These are phyloP conservation scores for Colletotrichum costaricense DNA, from an alignment of 2,329 filamentous ascomycete genomes.

Conservation along the genomic window DNA sequence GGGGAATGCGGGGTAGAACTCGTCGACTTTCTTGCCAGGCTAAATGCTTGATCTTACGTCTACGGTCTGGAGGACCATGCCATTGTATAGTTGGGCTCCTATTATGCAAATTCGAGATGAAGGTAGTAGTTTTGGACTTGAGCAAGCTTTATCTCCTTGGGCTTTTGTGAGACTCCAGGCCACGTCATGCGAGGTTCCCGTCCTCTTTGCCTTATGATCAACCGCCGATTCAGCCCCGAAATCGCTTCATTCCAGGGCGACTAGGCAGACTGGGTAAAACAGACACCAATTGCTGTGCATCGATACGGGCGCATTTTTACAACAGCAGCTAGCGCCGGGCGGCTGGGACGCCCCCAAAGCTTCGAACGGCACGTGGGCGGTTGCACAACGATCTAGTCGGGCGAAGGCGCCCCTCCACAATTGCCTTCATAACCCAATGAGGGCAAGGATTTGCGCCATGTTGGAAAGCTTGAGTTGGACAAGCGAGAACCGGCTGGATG, in stretches of 20 bases:
- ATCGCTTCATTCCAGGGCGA: slow-evolving; percentile 6
- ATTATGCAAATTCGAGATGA: background rate
- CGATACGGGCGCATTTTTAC: background rate
- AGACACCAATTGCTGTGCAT: background rate
- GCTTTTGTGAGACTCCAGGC: background rate
- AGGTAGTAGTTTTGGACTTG: background rate
- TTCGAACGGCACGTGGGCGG: background rate
- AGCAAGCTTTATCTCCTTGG: background rate
- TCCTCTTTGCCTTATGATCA: background rate
- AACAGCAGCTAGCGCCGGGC: background rate
- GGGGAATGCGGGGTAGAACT: background rate
- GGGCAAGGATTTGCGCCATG: background rate
- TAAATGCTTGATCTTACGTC: background rate
- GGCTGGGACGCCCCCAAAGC: slow-evolving; percentile 15
- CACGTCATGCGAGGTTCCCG: background rate
- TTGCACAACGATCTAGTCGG: slow-evolving; percentile 11
- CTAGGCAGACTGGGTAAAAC: slow-evolving; percentile 4
- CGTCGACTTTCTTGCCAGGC: background rate
- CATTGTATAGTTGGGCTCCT: background rate
- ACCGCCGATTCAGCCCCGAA: background rate
- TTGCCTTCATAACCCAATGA: background rate
- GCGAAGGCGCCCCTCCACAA: slow-evolving; percentile 14
- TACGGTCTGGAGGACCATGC: background rate
- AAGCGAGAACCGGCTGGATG: background rate
- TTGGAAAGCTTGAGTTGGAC: background rate